phyloP scores from a whole-genome alignment of 805 yeast species.

The Kluyveromyces siamensis region DNA sequence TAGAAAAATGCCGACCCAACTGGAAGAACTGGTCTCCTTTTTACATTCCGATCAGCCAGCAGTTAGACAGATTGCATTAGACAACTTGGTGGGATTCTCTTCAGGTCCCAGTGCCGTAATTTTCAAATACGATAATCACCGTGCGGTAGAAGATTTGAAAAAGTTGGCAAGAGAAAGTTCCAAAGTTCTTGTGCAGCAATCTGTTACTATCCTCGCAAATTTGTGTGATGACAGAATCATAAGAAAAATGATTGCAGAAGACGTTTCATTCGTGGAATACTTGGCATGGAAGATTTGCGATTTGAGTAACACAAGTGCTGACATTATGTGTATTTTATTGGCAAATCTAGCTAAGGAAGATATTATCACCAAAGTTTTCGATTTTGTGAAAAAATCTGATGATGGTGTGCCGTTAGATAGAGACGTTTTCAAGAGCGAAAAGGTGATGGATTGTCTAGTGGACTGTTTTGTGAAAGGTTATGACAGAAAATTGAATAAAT shows the following conservation, averaged over 20 bases:
- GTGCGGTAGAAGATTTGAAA: conserved; percentile 67
- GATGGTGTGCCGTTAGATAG: conserved; percentile 31
- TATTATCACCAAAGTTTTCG: conserved; percentile 44
- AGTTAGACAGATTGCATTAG: conserved; percentile 76
- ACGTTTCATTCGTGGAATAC: conserved; percentile 44
- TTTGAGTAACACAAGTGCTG: conserved; percentile 58
- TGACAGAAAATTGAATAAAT: conserved; percentile 59
- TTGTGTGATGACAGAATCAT: conserved; percentile 62
- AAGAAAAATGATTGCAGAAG: conserved; percentile 58
- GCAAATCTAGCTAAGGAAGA: conserved; percentile 81
- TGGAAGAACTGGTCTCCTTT: conserved; percentile 63
- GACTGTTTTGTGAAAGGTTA: conserved; percentile 84
- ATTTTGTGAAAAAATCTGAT: conserved; percentile 23
- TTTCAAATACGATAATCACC: conserved; percentile 61
- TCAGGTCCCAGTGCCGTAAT: conserved; percentile 57
- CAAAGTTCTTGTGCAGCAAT: conserved; percentile 47
- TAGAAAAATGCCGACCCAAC: conserved; percentile 38
- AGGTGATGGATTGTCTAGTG: conserved; percentile 70
- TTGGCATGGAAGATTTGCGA: conserved; percentile 43
- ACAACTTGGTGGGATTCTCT: conserved; percentile 73
- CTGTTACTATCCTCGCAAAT: conserved; percentile 75
- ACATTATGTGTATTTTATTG: conserved; percentile 72
- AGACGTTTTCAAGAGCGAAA: conserved; percentile 45
- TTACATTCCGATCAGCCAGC: conserved; percentile 74
- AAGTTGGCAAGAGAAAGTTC: conserved; percentile 45